Base-by-base conservation (phyloP, 768 basidiomycete species). In the Leccinellum luteum region DNA sequence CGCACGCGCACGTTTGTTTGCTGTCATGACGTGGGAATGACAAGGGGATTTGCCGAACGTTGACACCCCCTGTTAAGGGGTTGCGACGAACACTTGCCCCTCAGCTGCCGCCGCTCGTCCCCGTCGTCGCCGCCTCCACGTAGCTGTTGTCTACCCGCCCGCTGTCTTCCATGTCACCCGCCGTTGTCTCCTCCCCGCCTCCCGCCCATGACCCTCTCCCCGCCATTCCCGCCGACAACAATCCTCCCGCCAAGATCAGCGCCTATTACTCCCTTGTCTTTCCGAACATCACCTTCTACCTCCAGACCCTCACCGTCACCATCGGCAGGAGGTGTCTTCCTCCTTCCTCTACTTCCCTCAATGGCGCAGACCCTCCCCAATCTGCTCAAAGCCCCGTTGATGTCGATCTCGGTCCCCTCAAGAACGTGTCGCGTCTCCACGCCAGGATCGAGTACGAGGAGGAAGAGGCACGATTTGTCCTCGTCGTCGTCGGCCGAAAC, bases 351-450 rank as follows among this genome's bases (percentile, higher is more conserved):
- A 65, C 79, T 19, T 69, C 76, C 13, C 74, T 70, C 48, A 79
- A 84, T 10, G 57, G 56, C n/a, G 73, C 81, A 4, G 86, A 89
- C 45, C 71, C 70, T 45, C 60, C 76, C 3, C 3, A 45, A 17
- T 38, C 64, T 14, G 44, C 41, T 14, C 65, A 59, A 12, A 73
- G 59, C 21, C 83, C 85, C 56, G 88, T 91, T 35, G 89, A 92
- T 64, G 90, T 92, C 51, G 97, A 99, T 75, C 86, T 99, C 9
- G 97, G 97, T 8, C 89, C 93, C 4, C 82, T 98, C 49, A 98
- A 98, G 84, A 95, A 92, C 60, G 94, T 99, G 53, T 98, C 95
- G n/a, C 84, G 97, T 23, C 80, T 97, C 17, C 97, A 99, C 69
- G 97, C 97, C 32, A 88, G 86, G 78, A 94, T 98, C 65, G 92